These are phyloP conservation scores for Podaxis carcinomalis DNA, from an alignment of 768 basidiomycete species.

Conservation along the genomic window DNA sequence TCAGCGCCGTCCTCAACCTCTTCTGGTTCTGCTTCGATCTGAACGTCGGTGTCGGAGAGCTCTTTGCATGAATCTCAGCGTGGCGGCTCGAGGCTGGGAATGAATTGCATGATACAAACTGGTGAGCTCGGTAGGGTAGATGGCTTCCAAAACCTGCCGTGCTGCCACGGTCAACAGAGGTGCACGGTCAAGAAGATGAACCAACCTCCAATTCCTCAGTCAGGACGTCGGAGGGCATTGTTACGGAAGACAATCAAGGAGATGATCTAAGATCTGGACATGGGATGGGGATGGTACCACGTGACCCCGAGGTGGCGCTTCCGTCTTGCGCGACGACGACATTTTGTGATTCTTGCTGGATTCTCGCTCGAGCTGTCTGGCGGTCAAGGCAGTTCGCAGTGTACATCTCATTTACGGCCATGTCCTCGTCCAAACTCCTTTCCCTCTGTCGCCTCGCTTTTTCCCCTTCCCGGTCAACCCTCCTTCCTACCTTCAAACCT, in stretches of 20 bases:
- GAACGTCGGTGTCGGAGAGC: conserved; percentile 75
- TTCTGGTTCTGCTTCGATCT: conserved; percentile 88
- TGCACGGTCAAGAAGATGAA: conserved; percentile 4
- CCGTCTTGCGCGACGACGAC: neutral
- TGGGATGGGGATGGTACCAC: neutral
- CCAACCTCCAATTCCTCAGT: conserved; percentile 89
- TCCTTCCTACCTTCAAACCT: neutral
- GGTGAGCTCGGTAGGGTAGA: conserved; percentile 90
- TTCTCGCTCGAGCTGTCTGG: neutral
- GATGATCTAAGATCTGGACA: neutral
- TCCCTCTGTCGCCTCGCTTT: neutral
- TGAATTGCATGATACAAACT: conserved; percentile 58
- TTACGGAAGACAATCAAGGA: conserved; percentile 2
- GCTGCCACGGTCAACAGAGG: conserved; percentile 12
- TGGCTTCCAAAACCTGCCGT: conserved; percentile 83
- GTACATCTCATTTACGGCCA: neutral
- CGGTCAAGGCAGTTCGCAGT: neutral
- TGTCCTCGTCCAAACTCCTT: conserved; percentile 8
- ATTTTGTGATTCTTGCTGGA: neutral
- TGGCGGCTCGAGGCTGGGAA: conserved; percentile 21
- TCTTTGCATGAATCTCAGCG: conserved; percentile 63
- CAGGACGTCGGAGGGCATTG: conserved; percentile 65
- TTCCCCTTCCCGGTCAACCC: neutral
- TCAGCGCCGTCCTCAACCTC: conserved; percentile 61
- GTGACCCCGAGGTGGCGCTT: neutral